A percentile compares a stretch with the other conserved stretches of the same genome.
Conservation (phyloP, 345 rosid species). For the Cardamine resedifolia region DNA sequence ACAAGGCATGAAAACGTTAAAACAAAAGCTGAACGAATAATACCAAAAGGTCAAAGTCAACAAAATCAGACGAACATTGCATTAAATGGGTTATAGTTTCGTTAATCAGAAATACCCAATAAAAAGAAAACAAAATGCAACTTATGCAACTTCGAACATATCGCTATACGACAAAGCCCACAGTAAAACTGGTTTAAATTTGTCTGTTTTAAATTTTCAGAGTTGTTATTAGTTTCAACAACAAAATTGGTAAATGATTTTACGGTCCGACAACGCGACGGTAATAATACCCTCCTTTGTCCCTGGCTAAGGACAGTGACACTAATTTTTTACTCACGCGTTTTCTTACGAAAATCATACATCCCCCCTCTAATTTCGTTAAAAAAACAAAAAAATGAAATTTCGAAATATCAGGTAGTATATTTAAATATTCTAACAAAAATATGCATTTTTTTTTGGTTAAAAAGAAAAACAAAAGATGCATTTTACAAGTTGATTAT, state of each 20-base stretch:
- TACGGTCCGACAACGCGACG: constrained; percentile 25
- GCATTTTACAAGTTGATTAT: no score
- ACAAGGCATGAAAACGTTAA: constrained; percentile 29
- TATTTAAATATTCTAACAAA: background rate
- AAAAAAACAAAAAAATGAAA: no score
- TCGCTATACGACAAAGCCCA: constrained; percentile 50
- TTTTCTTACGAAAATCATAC: background rate
- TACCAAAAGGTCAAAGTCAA: constrained; percentile 33
- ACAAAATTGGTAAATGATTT: constrained; percentile 5
- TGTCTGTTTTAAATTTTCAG: background rate
- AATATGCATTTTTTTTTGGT: background rate
- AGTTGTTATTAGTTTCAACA: constrained; percentile 13
- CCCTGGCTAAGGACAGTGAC: background rate
- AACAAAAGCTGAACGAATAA: constrained; percentile 31
- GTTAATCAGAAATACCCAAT: constrained; percentile 1
- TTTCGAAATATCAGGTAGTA: background rate
- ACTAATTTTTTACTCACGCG: background rate
- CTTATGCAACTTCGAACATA: constrained; percentile 21
- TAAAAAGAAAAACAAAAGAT: no score
- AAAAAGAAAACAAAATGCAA: constrained; percentile 31
- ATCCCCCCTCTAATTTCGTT: no score
- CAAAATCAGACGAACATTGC: constrained; percentile 30
- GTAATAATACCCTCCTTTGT: constrained; percentile 13
- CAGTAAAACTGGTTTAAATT: background rate
- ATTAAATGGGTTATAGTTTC: constrained; percentile 15